Conservation (phyloP, 345 rosid species). For the Eucalyptus microcorys region DNA sequence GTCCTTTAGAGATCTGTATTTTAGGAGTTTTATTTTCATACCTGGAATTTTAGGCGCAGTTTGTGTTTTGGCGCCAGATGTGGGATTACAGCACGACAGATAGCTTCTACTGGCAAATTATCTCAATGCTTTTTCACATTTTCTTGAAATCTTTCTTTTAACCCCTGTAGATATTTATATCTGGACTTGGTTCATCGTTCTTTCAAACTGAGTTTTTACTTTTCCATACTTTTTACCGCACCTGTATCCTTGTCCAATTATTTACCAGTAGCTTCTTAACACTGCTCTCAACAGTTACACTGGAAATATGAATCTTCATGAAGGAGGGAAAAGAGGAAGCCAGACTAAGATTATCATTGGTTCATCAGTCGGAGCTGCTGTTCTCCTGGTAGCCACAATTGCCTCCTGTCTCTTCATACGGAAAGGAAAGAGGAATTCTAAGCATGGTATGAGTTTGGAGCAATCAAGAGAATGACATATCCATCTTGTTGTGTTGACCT, state of each 20-base stretch:
- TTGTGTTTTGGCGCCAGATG: neutral
- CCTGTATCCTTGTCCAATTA: neutral
- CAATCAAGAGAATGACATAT: neutral
- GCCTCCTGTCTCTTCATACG: constrained; percentile 39
- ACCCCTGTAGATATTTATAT: neutral
- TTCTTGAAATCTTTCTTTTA: neutral
- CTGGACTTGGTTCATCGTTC: neutral
- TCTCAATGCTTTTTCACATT: neutral
- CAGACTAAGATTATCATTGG: constrained; percentile 44
- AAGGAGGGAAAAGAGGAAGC: constrained; percentile 26
- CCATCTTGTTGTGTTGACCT: neutral
- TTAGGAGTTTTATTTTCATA: neutral
- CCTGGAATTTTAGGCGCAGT: neutral
- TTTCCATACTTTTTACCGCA: neutral
- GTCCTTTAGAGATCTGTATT: neutral
- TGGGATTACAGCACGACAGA: neutral
- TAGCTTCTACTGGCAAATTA: neutral
- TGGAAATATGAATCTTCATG: constrained; percentile 54
- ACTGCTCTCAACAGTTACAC: constrained; percentile 33
- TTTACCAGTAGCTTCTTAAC: neutral
- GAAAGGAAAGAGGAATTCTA: constrained; percentile 37
- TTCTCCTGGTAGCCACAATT: constrained; percentile 52
- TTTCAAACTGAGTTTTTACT: neutral
- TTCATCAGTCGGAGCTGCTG: constrained; percentile 61
- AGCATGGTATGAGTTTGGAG: constrained; percentile 21